phyloP scores from a whole-genome alignment of 225 moss, liverwort and hornwort species.

The Marchantia paleacea region DNA sequence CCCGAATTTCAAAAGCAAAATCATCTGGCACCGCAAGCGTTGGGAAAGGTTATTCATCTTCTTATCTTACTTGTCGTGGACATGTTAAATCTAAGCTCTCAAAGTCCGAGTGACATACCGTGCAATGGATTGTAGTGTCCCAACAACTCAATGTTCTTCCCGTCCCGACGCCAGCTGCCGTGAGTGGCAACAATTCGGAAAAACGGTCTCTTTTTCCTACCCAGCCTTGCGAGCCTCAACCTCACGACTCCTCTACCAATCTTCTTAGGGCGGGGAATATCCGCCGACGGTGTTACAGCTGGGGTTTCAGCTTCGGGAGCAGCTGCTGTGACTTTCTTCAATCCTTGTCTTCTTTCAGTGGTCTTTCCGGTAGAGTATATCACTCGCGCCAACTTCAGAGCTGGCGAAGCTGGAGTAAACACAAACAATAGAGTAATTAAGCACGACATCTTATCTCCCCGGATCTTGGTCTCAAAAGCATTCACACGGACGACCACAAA shows the following conservation, averaged over 20 bases:
- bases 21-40: too few relatives aligned
- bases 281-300: slow-evolving; percentile 28
- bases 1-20: too few relatives aligned
- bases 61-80: too few relatives aligned
- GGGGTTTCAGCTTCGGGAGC: slow-evolving; percentile 27
- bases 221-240: slow-evolving; percentile 45
- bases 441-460: too few relatives aligned
- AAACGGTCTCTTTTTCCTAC: slow-evolving; percentile 50
- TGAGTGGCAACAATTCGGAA: slow-evolving; percentile 49
- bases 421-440: background rate
- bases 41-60: too few relatives aligned
- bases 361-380: slow-evolving; percentile 25
- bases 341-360: slow-evolving; percentile 6
- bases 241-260: slow-evolving; percentile 48
- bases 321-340: background rate
- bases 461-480: background rate
- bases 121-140: slow-evolving; percentile 49
- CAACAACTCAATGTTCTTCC: slow-evolving; percentile 43
- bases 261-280: slow-evolving; percentile 36
- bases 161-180: slow-evolving; percentile 46
- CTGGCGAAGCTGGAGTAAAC: slow-evolving; percentile 14
- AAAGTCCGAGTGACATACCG: slow-evolving; percentile 12
- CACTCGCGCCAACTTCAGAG: slow-evolving; percentile 25
- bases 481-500: background rate
- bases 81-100: background rate